Evolutionary conservation across 352 stramenopile species (phyloP), one percentile per base, ranked within the genome.

Genomic region (Globisporangium cystogenes): DNA sequence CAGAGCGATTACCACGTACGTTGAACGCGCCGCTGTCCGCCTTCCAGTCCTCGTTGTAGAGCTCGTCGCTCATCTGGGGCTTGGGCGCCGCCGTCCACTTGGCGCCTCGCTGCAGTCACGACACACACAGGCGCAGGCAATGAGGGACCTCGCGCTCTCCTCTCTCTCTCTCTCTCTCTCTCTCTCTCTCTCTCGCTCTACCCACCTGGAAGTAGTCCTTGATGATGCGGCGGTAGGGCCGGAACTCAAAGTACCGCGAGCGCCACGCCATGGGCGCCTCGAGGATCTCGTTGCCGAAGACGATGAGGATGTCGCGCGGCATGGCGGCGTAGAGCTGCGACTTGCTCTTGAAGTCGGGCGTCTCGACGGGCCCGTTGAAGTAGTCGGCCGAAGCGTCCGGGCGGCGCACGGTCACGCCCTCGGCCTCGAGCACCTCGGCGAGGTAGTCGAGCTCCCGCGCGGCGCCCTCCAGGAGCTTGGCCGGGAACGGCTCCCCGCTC

Each of bases 181-280:
- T 10, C 15, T 41, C 4, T 18, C 31, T 14, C 31, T 14, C 3
- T 15, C 31, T 41, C 36, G 20, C 36, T 10, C 15, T 41, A n/a
- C 18, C 4, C 24, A 79, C 70, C 57, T 83, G 76, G 60, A 96
- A 96, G 72, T 96, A 96, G 48, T 95, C 77, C 62, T 95, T 96
- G 57, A 95, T 89, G 51, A 96, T 71, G 55, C 85, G 87, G 45
- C 86, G 80, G 65, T 87, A 96, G 16, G 86, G 86, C 8, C 86
- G 80, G 68, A 86, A 96, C 68, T 96, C 86, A 70, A 95, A 96
- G 75, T 87, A 96, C 4, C 85, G 80, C 52, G 84, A 95, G 44
- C 86, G 77, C 85, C 86, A 96, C 31, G 86, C 85, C 86, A 96
- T 96, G 5, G 86, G 85, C 7, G 86, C 86, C 54, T 96, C 86